Conservation (phyloP, 352 stramenopile genomes). For the Globisporangium barbulae region DNA sequence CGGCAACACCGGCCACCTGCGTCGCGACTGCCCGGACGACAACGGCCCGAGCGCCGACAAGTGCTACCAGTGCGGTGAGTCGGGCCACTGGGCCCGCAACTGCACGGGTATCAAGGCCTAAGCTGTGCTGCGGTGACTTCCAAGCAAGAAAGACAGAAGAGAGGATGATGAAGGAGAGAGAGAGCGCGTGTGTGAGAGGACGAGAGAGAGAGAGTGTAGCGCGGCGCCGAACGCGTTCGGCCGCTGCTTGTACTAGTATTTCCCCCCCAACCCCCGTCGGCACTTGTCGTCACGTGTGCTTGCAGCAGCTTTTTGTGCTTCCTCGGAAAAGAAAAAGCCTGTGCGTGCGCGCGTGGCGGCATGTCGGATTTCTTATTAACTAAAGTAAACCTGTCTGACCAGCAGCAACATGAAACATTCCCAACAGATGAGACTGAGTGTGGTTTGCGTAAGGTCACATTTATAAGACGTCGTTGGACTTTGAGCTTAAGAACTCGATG, state of each 20-base stretch:
- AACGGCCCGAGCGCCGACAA: constrained; percentile 65
- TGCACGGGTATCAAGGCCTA: constrained; percentile 60
- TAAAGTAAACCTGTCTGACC: constrained; percentile 9
- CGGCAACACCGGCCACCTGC: constrained; percentile 61
- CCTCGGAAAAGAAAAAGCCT: not conserved
- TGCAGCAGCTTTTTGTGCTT: not conserved
- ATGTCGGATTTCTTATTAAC: constrained; percentile 13
- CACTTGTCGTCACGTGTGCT: constrained; percentile 19
- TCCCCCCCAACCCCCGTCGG: constrained; percentile 40
- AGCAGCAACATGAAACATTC: constrained; percentile 5
- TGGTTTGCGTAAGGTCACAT: not conserved
- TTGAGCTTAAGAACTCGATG: too few species aligned
- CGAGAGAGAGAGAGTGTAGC: constrained; percentile 23
- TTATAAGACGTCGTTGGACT: too few species aligned
- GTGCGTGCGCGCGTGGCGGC: not conserved
- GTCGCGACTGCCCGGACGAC: constrained; percentile 80
- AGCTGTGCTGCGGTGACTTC: constrained; percentile 16
- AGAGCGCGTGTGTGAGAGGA: constrained; percentile 30
- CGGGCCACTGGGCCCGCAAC: constrained; percentile 77
- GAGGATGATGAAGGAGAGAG: constrained; percentile 44
- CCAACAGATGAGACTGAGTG: not conserved
- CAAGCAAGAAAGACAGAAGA: constrained; percentile 34
- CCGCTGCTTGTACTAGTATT: constrained; percentile 60
- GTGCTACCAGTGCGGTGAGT: constrained; percentile 81
- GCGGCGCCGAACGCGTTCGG: constrained; percentile 22